Percentiles rank a stretch among this genome's conserved stretches.
Conservation (phyloP, 331 rosid genomes). For the Phaseolus coccineus region DNA sequence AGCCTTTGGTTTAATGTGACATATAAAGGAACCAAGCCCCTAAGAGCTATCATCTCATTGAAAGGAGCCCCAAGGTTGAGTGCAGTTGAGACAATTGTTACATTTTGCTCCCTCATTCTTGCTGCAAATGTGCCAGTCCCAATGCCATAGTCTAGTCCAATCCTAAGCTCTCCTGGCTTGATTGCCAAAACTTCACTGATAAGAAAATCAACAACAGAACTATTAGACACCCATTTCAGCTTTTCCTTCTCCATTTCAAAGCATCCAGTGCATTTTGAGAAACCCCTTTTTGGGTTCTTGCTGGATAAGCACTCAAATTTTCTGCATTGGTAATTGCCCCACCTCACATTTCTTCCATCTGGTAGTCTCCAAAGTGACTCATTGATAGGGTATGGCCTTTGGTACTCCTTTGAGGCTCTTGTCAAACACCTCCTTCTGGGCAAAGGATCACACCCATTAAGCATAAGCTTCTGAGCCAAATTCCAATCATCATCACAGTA, state of each 20-base stretch:
- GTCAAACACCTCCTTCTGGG: constrained; percentile 86
- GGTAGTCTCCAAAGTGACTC: constrained; percentile 87
- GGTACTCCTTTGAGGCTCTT: constrained; percentile 80
- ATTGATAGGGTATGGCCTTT: constrained; percentile 73
- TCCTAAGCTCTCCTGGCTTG: constrained; percentile 71
- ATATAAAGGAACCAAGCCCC: constrained; percentile 86
- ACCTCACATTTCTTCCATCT: constrained; percentile 78
- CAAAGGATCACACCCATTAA: constrained; percentile 90
- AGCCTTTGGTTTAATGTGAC: constrained; percentile 79
- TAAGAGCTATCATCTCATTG: constrained; percentile 82
- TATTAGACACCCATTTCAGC: constrained; percentile 77
- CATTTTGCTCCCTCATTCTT: constrained; percentile 84
- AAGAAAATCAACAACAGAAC: constrained; percentile 55
- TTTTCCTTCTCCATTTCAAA: constrained; percentile 92
- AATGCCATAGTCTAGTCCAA: constrained; percentile 82
- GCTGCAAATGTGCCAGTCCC: constrained; percentile 93
- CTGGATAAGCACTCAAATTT: constrained; percentile 75
- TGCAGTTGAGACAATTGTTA: constrained; percentile 80
- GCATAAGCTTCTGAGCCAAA: constrained; percentile 85
- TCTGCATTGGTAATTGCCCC: constrained; percentile 86
- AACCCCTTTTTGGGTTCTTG: constrained; percentile 76
- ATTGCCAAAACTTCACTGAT: constrained; percentile 62
- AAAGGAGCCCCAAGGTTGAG: constrained; percentile 91
- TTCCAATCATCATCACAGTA: constrained; percentile 96
- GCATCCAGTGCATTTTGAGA: constrained; percentile 77